phyloP scores from a whole-genome alignment of 225 moss, liverwort and hornwort species.

The Sphagnum tenellum region DNA sequence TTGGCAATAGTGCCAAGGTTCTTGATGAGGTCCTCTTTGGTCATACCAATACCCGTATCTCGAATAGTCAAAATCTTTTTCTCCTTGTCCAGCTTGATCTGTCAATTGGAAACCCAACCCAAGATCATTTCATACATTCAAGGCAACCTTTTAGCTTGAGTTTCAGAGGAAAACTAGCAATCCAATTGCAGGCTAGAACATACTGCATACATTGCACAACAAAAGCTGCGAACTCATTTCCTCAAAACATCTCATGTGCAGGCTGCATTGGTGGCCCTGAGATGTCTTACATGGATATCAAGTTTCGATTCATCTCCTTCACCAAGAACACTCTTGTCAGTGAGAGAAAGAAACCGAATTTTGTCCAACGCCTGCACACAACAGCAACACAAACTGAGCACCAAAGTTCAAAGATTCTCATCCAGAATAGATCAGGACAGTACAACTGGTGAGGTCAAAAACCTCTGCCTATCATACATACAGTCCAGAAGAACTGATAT shows the following conservation, averaged over 20 bases:
- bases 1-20: constrained; percentile 99
- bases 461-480: too few species aligned
- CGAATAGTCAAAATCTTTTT: constrained; percentile 62
- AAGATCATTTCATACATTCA: not conserved
- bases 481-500: too few species aligned
- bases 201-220: too few species aligned
- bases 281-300: constrained; percentile 59
- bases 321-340: constrained; percentile 62
- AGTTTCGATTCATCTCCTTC: constrained; percentile 81
- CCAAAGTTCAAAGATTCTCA: too few species aligned
- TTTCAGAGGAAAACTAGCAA: too few species aligned
- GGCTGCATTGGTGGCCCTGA: not conserved
- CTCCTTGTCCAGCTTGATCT: constrained; percentile 89
- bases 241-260: not conserved
- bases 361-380: constrained; percentile 87
- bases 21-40: constrained; percentile 83
- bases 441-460: too few species aligned
- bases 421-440: too few species aligned
- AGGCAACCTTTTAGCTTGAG: too few species aligned
- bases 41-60: constrained; percentile 93
- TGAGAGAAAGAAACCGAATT: constrained; percentile 86
- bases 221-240: too few species aligned
- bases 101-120: constrained; percentile 6
- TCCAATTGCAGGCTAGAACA: too few species aligned
- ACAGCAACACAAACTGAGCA: too few species aligned